These are phyloP conservation scores for Solanum aculeatissimum DNA, from an alignment of 305 asterid species.

Conservation along the genomic window DNA sequence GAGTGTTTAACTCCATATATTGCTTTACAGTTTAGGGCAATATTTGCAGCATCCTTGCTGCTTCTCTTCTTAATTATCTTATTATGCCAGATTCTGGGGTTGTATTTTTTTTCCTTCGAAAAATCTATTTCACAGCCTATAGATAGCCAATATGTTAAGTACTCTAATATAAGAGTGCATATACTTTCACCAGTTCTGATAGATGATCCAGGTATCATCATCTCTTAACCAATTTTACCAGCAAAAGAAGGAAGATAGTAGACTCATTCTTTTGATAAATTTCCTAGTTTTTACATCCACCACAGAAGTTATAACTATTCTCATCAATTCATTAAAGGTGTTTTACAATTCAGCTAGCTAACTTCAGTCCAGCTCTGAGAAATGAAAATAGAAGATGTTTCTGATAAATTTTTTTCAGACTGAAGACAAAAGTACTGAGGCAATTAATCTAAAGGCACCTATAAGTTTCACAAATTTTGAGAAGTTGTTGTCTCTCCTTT, in stretches of 20 bases:
- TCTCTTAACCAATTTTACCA: neutral
- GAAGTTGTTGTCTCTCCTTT: neutral
- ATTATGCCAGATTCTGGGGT: neutral
- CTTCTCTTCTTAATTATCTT: neutral
- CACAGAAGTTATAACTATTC: neutral
- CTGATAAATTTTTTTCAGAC: neutral
- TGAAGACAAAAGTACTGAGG: neutral
- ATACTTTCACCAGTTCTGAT: neutral
- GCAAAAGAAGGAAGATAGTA: neutral
- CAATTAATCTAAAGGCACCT: neutral
- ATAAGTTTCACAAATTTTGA: neutral
- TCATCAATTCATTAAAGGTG: neutral
- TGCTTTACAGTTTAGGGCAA: neutral
- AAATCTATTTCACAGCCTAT: neutral
- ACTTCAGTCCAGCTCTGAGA: neutral
- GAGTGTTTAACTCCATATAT: slow-evolving; percentile 11
- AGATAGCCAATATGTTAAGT: neutral
- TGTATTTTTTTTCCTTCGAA: neutral
- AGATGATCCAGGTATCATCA: neutral
- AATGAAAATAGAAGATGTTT: neutral
- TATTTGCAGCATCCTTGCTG: neutral
- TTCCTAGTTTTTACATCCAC: neutral
- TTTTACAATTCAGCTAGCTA: neutral
- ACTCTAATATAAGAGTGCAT: neutral
- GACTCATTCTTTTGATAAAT: neutral